These are phyloP conservation scores for Fusarium sp. DNA, from an alignment of 2,329 filamentous ascomycete species.

Conservation along the genomic window DNA sequence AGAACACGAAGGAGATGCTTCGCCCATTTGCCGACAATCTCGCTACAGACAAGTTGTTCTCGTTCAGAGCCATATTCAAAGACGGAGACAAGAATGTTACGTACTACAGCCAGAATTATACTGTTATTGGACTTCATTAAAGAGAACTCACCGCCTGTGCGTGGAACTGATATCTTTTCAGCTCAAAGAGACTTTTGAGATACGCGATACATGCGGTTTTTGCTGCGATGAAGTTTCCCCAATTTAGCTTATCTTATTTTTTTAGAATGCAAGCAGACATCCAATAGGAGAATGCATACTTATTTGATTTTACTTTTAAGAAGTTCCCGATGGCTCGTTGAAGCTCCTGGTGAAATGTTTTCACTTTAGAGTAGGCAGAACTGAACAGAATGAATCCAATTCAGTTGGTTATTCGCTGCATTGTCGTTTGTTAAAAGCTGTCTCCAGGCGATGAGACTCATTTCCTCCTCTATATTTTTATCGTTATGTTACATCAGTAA, in stretches of 20 bases:
- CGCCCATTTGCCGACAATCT: not conserved
- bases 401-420: too few species aligned
- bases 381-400: too few species aligned
- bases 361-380: too few species aligned
- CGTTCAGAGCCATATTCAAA: not conserved
- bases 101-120: constrained; percentile 3
- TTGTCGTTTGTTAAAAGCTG: too few species aligned
- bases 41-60: not conserved
- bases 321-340: too few species aligned
- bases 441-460: too few species aligned
- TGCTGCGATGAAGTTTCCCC: not conserved
- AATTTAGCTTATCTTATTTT: not conserved
- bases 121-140: not conserved
- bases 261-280: not conserved
- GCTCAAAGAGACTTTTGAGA: not conserved
- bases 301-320: too few species aligned
- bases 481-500: too few species aligned
- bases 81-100: not conserved
- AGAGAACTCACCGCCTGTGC: too few species aligned
- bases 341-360: too few species aligned
- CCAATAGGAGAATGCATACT: too few species aligned
- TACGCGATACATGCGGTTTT: not conserved
- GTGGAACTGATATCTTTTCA: not conserved
- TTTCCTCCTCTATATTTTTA: too few species aligned
- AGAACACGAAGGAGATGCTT: not conserved